Conservation (phyloP, 2,329 filamentous ascomycete species). For the Bipolaris sorokiniana region DNA sequence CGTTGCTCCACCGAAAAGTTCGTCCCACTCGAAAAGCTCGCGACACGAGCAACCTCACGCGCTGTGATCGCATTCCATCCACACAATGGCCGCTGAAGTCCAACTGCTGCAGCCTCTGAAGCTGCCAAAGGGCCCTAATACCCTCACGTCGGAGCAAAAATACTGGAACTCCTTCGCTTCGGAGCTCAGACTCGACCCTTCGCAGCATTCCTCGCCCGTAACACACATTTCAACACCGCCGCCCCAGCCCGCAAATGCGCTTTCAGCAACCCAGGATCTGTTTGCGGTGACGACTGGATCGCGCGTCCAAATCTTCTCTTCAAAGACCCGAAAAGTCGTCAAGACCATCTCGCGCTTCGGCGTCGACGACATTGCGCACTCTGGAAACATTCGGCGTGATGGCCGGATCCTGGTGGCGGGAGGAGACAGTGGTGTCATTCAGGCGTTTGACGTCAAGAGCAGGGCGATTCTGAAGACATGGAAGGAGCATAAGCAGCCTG, state of each 20-base stretch:
- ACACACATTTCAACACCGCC: conserved; percentile 81
- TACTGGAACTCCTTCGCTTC: conserved; percentile 98
- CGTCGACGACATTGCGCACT: conserved; percentile 81
- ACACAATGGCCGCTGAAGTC: conserved; percentile 82
- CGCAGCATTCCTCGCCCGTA: conserved; percentile 86
- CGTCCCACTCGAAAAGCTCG: conserved; percentile 18
- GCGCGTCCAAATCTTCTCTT: conserved; percentile 91
- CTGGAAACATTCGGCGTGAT: conserved; percentile 86
- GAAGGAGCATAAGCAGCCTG: conserved; percentile 91
- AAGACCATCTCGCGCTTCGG: conserved; percentile 92
- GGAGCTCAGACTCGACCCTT: conserved; percentile 80
- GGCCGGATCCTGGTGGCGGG: conserved; percentile 88
- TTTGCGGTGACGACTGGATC: conserved; percentile 96
- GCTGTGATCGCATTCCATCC: conserved; percentile 14
- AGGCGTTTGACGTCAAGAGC: conserved; percentile 91
- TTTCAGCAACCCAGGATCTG: conserved; percentile 61
- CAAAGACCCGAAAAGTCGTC: conserved; percentile 85
- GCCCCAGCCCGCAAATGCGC: conserved; percentile 50
- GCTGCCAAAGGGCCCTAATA: conserved; percentile 80
- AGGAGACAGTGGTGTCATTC: conserved; percentile 88
- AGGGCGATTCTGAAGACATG: conserved; percentile 94
- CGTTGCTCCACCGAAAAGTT: conserved; percentile 31
- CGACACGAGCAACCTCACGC: conserved; percentile 20
- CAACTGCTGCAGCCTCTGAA: conserved; percentile 80
- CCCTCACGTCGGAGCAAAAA: conserved; percentile 86